Conservation (phyloP, 208 protist species). For the Leishmania braziliensis region DNA sequence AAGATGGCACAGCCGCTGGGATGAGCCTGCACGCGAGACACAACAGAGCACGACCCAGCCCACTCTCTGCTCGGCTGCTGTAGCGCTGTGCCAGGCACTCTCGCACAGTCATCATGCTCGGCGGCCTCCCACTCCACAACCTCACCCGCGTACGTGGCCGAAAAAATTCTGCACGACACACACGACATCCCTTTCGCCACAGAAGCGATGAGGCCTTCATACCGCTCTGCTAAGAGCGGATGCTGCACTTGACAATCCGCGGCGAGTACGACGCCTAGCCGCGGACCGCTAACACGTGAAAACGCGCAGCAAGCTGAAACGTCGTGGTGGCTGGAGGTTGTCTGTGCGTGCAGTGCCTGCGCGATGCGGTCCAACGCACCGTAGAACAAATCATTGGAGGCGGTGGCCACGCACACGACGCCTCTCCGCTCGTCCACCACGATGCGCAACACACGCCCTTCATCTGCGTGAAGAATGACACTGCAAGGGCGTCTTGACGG, state of each 20-base stretch:
- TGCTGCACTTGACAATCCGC: constrained; percentile 32
- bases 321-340: neutral
- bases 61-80: neutral
- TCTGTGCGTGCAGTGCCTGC: neutral
- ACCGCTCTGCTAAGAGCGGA: neutral
- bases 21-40: constrained; percentile 45
- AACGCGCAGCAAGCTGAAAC: neutral
- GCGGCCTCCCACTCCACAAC: constrained; percentile 44
- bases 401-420: constrained; percentile 18
- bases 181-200: neutral
- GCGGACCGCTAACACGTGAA: constrained; percentile 17
- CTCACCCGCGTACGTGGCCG: constrained; percentile 59
- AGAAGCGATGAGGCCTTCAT: neutral
- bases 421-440: constrained; percentile 9
- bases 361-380: neutral
- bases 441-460: constrained; percentile 27
- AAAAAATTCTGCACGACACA: constrained; percentile 34
- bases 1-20: constrained; percentile 69
- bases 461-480: constrained; percentile 11
- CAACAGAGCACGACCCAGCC: constrained; percentile 4
- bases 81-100: neutral
- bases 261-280: constrained; percentile 51
- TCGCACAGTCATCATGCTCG: neutral
- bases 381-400: constrained; percentile 24
- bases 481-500: neutral